These are phyloP conservation scores for Mortierella sp. DNA, from an alignment of 371 early-diverging fungal species.

Conservation along the genomic window DNA sequence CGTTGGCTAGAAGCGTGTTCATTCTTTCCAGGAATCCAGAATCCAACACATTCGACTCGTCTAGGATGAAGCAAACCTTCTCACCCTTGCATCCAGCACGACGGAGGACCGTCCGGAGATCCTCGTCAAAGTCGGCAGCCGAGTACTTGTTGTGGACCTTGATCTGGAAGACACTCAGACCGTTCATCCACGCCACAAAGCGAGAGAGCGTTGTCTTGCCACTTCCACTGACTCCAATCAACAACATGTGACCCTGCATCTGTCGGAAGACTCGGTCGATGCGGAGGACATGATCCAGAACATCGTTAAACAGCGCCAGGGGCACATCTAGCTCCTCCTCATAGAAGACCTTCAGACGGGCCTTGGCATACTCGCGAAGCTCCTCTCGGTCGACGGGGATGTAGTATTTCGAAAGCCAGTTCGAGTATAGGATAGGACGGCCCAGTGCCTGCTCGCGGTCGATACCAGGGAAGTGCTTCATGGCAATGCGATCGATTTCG, in stretches of 20 bases:
- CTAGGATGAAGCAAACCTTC: constrained; percentile 98
- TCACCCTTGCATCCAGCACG: constrained; percentile 97
- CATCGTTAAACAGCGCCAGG: constrained; percentile 96
- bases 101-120: constrained; percentile 90
- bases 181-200: constrained; percentile 99
- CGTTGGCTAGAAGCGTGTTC: constrained; percentile 98
- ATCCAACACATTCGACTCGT: constrained; percentile 97
- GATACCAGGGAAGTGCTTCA: constrained; percentile 89
- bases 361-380: constrained; percentile 92
- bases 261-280: constrained; percentile 99
- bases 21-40: constrained; percentile 98
- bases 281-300: constrained; percentile 96
- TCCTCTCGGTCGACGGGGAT: constrained; percentile 89
- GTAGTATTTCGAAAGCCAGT: constrained; percentile 96
- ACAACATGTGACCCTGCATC: constrained; percentile 96
- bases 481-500: constrained; percentile 86
- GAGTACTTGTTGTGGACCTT: constrained; percentile 97
- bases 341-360: constrained; percentile 97
- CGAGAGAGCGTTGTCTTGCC: constrained; percentile 97
- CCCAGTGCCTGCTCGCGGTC: constrained; percentile 78
- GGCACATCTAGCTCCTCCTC: constrained; percentile 99
- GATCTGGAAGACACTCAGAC: constrained; percentile 94
- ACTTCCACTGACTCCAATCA: constrained; percentile 97
- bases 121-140: constrained; percentile 98
- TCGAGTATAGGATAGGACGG: constrained; percentile 97